Evolutionary conservation across 805 yeast species (phyloP), one percentile per base, ranked within the genome.

Genomic region (Metschnikowia cerradonensis): DNA sequence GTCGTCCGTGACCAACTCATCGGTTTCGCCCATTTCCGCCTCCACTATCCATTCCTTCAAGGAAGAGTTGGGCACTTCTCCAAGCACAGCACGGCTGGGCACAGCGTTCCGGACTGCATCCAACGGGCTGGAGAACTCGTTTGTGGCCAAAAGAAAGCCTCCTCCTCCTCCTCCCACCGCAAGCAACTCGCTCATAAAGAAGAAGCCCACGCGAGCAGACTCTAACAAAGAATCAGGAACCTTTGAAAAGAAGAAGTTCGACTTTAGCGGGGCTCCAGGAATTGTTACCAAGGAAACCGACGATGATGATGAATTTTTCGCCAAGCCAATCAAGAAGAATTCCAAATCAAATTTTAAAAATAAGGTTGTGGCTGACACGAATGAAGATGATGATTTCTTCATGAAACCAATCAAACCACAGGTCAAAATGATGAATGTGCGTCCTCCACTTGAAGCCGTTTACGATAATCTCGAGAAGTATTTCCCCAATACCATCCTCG

Each of bases 381-480:
- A 34, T 11, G 23, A n/a, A 15, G 31, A 39, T 8, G 49, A 43
- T 11, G 59, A 57, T 11, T 60, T 60, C 41, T 60, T 59, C 47
- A 50, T 60, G 50, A 60, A 60, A 26, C 59, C 54, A 7, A 45
- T 40, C 34, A 51, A 51, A 26, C 11, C 22, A 11, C 23, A 34
- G n/a, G 34, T 50, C 48, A 45, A 56, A 44, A 55, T 51, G 4
- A 68, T 72, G 89, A 83, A 86, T 6, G 85, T 94, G 14, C 82
- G 99, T 64, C 99, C 99, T 2, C 90, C 98, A 0, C 86, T 96
- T 1, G 98, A 92, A 62, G 95, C 88, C 39, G 86, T 94, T 31
- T 94, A 91, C 64, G 89, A 90, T 50, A 91, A 94, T 60, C 78
- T 94, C 54, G 99, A 94, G 58, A 81, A 81, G 61, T 94, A 88